A percentile compares a stretch with the other conserved stretches of the same genome.
Evolutionary conservation across 1,284 basidiomycete genomes (phyloP).

Genomic region (Coniferiporia weirii): DNA sequence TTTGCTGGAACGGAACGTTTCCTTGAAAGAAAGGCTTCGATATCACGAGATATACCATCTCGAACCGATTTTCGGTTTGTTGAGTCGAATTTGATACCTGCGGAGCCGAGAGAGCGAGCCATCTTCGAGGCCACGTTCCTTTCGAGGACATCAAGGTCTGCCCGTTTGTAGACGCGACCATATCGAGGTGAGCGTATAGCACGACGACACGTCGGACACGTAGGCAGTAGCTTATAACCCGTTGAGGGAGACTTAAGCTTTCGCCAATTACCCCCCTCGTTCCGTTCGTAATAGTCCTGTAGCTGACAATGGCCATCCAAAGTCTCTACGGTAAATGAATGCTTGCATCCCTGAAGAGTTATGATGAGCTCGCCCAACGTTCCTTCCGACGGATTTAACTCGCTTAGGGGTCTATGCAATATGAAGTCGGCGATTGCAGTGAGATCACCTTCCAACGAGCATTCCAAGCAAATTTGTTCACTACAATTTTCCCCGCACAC

Average conservation of each 20-base stretch:
- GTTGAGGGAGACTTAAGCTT: conserved; percentile 36
- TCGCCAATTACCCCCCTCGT: conserved; percentile 34
- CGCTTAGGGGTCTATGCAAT: conserved; percentile 45
- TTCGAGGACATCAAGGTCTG: conserved; percentile 57
- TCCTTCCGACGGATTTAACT: conserved; percentile 40
- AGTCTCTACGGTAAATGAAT: conserved; percentile 68
- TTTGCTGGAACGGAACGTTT: not conserved
- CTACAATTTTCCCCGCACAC: conserved; percentile 67
- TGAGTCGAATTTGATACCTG: conserved; percentile 18
- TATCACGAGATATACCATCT: conserved; percentile 2
- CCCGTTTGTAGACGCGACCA: conserved; percentile 56
- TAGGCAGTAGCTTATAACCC: conserved; percentile 41
- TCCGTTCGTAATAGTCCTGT: conserved; percentile 43
- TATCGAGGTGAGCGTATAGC: conserved; percentile 50
- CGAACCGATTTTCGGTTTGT: not conserved
- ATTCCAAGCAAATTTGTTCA: conserved; percentile 50
- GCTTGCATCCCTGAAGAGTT: conserved; percentile 54
- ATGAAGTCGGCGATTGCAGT: conserved; percentile 53
- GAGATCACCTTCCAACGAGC: conserved; percentile 38
- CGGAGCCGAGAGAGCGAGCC: conserved; percentile 35
- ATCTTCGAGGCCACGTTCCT: conserved; percentile 52
- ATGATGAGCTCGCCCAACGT: conserved; percentile 51
- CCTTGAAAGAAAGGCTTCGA: not conserved
- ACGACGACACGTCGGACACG: conserved; percentile 51
- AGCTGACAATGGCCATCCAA: conserved; percentile 58